phyloP scores from a whole-genome alignment of 352 stramenopile species.

The Globisporangium radiosum region DNA sequence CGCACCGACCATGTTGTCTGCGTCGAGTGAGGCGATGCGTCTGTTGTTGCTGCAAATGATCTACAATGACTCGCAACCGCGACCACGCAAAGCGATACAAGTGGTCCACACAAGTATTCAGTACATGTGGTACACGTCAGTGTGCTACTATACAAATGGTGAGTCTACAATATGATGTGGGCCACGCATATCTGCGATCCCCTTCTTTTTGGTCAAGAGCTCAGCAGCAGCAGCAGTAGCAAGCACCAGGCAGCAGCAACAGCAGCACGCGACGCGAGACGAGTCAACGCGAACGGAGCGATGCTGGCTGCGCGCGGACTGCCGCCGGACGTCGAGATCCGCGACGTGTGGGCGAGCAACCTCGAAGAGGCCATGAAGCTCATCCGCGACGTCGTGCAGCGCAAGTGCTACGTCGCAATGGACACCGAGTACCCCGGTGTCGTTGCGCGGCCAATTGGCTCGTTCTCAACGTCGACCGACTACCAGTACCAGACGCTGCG shows the following conservation, averaged over 20 bases:
- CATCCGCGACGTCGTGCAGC: slow-evolving; percentile 94
- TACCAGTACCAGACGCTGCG: slow-evolving; percentile 98
- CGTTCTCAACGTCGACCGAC: slow-evolving; percentile 92
- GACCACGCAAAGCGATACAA: slow-evolving; percentile 1
- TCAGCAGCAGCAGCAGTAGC: background rate
- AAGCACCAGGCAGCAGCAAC: background rate
- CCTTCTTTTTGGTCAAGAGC: background rate
- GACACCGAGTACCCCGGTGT: slow-evolving; percentile 99
- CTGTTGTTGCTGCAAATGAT: background rate
- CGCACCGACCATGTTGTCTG: slow-evolving; percentile 2
- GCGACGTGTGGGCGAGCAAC: slow-evolving; percentile 91
- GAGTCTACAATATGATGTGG: too few species aligned
- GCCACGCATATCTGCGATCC: background rate
- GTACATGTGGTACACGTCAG: too few species aligned
- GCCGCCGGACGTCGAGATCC: slow-evolving; percentile 88
- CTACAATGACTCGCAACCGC: background rate
- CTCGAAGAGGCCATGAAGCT: slow-evolving; percentile 94
- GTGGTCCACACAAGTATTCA: background rate
- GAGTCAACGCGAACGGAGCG: background rate
- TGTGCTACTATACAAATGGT: background rate
- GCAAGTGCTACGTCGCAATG: slow-evolving; percentile 98
- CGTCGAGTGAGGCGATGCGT: background rate
- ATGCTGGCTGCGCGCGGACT: slow-evolving; percentile 50
- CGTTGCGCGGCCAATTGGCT: slow-evolving; percentile 95
- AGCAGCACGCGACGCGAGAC: background rate